Evolutionary conservation across 2,329 filamentous ascomycete genomes (phyloP).

Genomic region (Arthrobotrys musiformis): DNA sequence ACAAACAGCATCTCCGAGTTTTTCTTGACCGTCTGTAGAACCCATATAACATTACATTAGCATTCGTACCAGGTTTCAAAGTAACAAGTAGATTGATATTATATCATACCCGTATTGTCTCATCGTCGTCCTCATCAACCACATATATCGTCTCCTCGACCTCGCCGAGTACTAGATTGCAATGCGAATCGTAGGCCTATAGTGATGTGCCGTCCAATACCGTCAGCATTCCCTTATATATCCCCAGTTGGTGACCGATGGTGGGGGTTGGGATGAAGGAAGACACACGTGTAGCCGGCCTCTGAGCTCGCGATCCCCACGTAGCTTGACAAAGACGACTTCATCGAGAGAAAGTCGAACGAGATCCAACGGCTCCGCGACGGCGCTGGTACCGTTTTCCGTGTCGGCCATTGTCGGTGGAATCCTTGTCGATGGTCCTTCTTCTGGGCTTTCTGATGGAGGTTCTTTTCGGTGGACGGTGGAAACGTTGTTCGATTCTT

Average conservation of each 20-base stretch:
- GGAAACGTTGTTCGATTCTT: conserved; percentile 13
- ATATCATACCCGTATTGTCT: conserved; percentile 75
- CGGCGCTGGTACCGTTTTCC: conserved; percentile 74
- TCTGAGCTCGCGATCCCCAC: conserved; percentile 94
- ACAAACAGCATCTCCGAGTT: conserved; percentile 99
- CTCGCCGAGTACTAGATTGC: conserved; percentile 94
- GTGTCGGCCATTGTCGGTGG: conserved; percentile 77
- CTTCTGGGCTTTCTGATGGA: too few relatives aligned
- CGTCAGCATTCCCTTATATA: background rate
- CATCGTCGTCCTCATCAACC: conserved; percentile 80
- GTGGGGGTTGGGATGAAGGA: background rate
- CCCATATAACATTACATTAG: background rate
- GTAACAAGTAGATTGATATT: conserved; percentile 56
- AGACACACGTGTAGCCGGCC: conserved; percentile 86
- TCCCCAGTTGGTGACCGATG: background rate
- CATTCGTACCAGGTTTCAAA: background rate
- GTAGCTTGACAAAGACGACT: conserved; percentile 94
- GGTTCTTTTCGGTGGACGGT: conserved; percentile 22
- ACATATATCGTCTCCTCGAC: conserved; percentile 97
- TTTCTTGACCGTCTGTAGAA: conserved; percentile 83
- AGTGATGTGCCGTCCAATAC: conserved; percentile 42
- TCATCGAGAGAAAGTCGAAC: conserved; percentile 95
- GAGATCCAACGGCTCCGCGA: conserved; percentile 92
- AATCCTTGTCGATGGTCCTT: conserved; percentile 34
- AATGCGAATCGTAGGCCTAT: conserved; percentile 97